Conservation (phyloP, 2,329 filamentous ascomycete genomes). For the Penicillium thymicola region DNA sequence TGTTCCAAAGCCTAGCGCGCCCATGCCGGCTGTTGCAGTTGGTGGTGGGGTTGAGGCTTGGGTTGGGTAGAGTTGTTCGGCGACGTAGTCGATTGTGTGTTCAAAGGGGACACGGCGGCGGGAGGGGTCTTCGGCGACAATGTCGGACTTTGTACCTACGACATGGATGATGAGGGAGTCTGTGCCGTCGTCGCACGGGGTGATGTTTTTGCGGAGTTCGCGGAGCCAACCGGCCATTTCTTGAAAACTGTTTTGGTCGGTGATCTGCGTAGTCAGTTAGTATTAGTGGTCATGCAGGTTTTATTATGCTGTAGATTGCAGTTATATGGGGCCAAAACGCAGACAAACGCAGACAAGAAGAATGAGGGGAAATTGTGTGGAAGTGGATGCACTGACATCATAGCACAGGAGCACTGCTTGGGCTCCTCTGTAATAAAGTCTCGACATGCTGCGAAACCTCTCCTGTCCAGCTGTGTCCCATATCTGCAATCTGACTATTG, state of each 20-base stretch:
- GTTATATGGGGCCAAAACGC: too few relatives aligned
- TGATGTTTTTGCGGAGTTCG: slow-evolving; percentile 75
- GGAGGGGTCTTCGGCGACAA: slow-evolving; percentile 78
- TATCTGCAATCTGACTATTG: slow-evolving; percentile 84
- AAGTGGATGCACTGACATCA: slow-evolving; percentile 45
- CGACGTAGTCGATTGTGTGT: slow-evolving; percentile 91
- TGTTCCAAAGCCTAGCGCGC: slow-evolving; percentile 14
- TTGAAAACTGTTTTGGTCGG: slow-evolving; percentile 75
- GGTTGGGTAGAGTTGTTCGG: slow-evolving; percentile 79
- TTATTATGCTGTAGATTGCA: background rate
- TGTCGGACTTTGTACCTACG: slow-evolving; percentile 91
- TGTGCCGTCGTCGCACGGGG: slow-evolving; percentile 52
- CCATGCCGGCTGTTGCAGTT: slow-evolving; percentile 47
- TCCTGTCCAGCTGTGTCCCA: slow-evolving; percentile 98
- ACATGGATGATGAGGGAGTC: slow-evolving; percentile 82
- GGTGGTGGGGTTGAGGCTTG: slow-evolving; percentile 65
- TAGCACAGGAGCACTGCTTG: slow-evolving; percentile 94
- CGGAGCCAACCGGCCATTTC: slow-evolving; percentile 91
- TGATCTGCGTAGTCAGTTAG: slow-evolving; percentile 52
- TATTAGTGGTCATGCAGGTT: background rate
- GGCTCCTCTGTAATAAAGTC: slow-evolving; percentile 93
- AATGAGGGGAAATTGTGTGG: background rate
- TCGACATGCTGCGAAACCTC: slow-evolving; percentile 88
- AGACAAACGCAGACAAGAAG: background rate
- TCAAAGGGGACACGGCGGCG: slow-evolving; percentile 87